These are phyloP conservation scores for Pichia cactophila DNA, from an alignment of 1,139 yeast species.

Conservation along the genomic window DNA sequence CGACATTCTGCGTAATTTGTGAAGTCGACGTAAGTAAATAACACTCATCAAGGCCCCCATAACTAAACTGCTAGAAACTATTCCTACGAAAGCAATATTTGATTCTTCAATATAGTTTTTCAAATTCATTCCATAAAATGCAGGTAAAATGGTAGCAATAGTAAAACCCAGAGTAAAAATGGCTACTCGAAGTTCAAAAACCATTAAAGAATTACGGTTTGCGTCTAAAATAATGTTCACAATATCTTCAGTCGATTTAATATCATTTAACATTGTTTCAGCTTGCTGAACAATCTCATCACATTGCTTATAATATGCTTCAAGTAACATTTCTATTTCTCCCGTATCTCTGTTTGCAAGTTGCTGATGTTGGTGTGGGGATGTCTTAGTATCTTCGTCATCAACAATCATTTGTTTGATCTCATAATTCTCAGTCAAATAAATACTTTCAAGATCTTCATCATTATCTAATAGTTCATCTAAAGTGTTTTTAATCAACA, in stretches of 20 bases:
- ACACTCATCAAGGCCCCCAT: constrained; percentile 39
- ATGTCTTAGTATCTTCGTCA: constrained; percentile 5
- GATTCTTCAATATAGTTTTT: constrained; percentile 85
- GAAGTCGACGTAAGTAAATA: constrained; percentile 38
- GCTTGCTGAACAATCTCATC: constrained; percentile 96
- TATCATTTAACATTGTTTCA: constrained; percentile 75
- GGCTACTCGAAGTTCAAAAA: constrained; percentile 76
- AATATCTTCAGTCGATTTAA: constrained; percentile 91
- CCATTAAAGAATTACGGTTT: constrained; percentile 87
- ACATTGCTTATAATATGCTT: constrained; percentile 88
- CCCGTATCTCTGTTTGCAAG: constrained; percentile 35
- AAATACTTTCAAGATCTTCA: constrained; percentile 83
- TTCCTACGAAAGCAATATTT: constrained; percentile 53
- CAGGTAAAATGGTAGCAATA: constrained; percentile 69
- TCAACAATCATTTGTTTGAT: constrained; percentile 6
- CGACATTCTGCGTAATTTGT: constrained; percentile 43
- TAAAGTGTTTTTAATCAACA: constrained; percentile 59
- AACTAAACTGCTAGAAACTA: constrained; percentile 43
- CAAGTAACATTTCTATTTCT: constrained; percentile 84
- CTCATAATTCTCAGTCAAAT: constrained; percentile 45
- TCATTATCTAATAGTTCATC: constrained; percentile 78
- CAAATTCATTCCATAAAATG: constrained; percentile 92
- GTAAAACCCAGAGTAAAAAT: constrained; percentile 81
- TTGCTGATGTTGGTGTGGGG: background rate
- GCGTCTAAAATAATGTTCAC: constrained; percentile 93